Percentiles rank a stretch among this genome's conserved stretches.
These are phyloP conservation scores for Blastobotrys capitulatus DNA, from an alignment of 1,139 yeast genomes.

Conservation along the genomic window DNA sequence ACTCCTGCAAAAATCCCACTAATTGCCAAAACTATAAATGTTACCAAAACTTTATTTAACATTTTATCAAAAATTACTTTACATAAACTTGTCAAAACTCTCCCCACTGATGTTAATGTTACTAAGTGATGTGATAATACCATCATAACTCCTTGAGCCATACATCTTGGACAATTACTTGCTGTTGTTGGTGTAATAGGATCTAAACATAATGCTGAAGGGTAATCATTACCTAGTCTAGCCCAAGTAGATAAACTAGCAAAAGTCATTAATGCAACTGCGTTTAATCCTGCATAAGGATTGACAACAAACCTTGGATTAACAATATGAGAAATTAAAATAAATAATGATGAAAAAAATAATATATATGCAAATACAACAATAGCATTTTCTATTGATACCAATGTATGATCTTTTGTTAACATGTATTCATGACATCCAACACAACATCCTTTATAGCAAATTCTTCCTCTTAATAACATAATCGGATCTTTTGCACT, in stretches of 20 bases:
- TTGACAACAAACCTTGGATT: conserved; percentile 17
- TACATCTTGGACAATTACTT: conserved; percentile 12
- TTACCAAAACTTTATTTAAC: conserved; percentile 13
- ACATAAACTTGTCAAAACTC: conserved; percentile 15
- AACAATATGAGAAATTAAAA: conserved; percentile 17
- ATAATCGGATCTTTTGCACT: not conserved
- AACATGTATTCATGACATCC: conserved; percentile 1
- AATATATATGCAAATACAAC: conserved; percentile 1
- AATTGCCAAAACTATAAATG: conserved; percentile 11
- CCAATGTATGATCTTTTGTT: not conserved
- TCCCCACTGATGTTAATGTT: conserved; percentile 14
- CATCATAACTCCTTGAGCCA: conserved; percentile 17
- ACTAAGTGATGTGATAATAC: conserved; percentile 17
- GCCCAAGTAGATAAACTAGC: not conserved
- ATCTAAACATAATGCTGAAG: conserved; percentile 5
- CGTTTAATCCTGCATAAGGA: conserved; percentile 20
- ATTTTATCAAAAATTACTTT: conserved; percentile 14
- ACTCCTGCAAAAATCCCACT: conserved; percentile 16
- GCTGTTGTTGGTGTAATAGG: conserved; percentile 12
- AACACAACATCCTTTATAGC: conserved; percentile 8
- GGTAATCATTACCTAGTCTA: not conserved
- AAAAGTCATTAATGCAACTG: conserved; percentile 16
- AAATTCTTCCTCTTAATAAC: conserved; percentile 2
- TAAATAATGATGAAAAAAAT: conserved; percentile 15
- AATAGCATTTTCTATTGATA: not conserved